Evolutionary conservation across 1,284 basidiomycete genomes (phyloP), one percentile per base, ranked within the genome.

Genomic region (Microstroma glucosiphilum): DNA sequence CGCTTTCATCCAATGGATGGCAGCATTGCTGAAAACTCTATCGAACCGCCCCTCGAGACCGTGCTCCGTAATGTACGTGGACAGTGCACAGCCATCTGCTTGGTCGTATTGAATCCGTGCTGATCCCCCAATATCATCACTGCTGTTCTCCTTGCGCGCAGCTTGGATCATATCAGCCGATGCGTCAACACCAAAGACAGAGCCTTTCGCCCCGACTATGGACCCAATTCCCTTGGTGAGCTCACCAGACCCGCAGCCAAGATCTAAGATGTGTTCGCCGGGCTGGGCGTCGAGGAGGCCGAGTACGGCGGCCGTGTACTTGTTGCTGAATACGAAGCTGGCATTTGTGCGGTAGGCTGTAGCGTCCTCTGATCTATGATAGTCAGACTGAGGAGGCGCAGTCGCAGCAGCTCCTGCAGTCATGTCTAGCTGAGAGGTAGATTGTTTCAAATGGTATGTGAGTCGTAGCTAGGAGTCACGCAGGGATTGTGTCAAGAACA

Each of bases 21-120:
- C 60, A 19, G 63, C 63, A 46, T 61, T 64, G 60, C 60, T 61
- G 57, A 65, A 65, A 1, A 65, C 64, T 12, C 53, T 59, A 43
- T 65, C 61, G 55, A 65, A 65, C 19, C 40, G 43, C 1, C 41
- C 61, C 6, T 26, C 11, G 19, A 59, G n/a, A 15, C 56, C 46
- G 19, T 40, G 42, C 40, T 30, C 25, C 17, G 56, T 30, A 4
- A 61, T 48, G n/a, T 49, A 57, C 42, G 48, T 9, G 13, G 40
- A 9, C 51, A 58, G 41, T 13, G 17, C 51, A 26, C 51, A 54
- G 3, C 51, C n/a, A 26, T 54, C 51, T 26, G 25, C 51, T 26
- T 23, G 17, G 13, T 54, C 21, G 25, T 19, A 54, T 12, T 12
- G n/a, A 4, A 48, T 48, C 4, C 23, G 17, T 23, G n/a, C 46